Conservation (phyloP, 768 basidiomycete species). For the Psilocybe sp. region DNA sequence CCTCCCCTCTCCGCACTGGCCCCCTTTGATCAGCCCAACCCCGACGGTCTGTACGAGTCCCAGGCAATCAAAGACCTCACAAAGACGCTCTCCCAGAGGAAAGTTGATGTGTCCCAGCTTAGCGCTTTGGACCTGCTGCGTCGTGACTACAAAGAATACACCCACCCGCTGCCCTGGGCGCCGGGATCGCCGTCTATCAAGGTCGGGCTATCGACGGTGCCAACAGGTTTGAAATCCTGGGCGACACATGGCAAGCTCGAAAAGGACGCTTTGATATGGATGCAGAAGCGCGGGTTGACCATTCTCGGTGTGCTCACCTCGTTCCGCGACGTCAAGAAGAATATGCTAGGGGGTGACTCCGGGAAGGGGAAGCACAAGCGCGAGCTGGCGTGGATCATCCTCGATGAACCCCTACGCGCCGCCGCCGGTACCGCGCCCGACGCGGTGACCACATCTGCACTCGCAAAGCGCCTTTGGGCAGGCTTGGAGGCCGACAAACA, state of each 20-base stretch:
- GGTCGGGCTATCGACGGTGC: conserved; percentile 83
- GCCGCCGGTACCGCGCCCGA: conserved; percentile 11
- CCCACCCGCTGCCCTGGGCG: conserved; percentile 43
- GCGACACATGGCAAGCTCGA: conserved; percentile 40
- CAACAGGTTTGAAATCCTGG: conserved; percentile 62
- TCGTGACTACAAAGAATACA: conserved; percentile 95
- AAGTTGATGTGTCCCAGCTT: conserved; percentile 66
- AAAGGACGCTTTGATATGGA: conserved; percentile 49
- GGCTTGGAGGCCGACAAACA: conserved; percentile 57
- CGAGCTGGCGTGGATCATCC: conserved; percentile 67
- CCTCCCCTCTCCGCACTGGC: conserved; percentile 51
- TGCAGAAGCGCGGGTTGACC: conserved; percentile 59
- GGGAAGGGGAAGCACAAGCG: conserved; percentile 51
- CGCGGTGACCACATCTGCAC: conserved; percentile 29
- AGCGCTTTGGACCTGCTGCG: conserved; percentile 75
- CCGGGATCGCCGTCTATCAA: conserved; percentile 38
- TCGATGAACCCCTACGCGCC: conserved; percentile 27
- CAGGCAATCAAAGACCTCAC: conserved; percentile 49
- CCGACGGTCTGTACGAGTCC: conserved; percentile 32
- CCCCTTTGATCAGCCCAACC: conserved; percentile 23
- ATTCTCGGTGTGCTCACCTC: conserved; percentile 81
- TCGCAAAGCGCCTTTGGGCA: conserved; percentile 50
- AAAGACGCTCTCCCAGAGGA: conserved; percentile 49
- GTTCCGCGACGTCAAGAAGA: conserved; percentile 48
- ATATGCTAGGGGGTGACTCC: conserved; percentile 24